Conservation (phyloP, 2,329 filamentous ascomycete species). For the Endothia cerciana region DNA sequence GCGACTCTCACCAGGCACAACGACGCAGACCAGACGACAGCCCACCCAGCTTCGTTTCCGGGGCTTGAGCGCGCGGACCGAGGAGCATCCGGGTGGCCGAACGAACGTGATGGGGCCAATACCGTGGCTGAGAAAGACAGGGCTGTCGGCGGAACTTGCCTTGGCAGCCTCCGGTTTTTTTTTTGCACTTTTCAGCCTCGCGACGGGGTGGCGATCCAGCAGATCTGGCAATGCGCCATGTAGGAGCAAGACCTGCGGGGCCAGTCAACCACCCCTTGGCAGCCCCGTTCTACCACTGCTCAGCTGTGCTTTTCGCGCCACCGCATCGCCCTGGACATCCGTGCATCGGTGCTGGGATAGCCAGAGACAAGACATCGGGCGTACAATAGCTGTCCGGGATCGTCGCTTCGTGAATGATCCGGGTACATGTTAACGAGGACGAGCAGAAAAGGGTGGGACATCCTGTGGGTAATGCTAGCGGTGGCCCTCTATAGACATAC, state of each 20-base stretch:
- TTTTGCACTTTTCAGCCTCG: constrained; percentile 3
- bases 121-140: background rate
- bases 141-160: background rate
- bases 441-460: background rate
- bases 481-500: background rate
- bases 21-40: background rate
- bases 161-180: background rate
- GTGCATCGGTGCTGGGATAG: background rate
- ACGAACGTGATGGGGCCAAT: background rate
- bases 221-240: too few relatives aligned
- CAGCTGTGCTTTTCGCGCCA: background rate
- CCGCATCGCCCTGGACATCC: background rate
- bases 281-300: background rate
- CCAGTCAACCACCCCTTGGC: too few relatives aligned
- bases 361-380: background rate
- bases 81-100: background rate
- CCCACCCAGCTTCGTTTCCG: background rate
- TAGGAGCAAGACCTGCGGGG: too few relatives aligned
- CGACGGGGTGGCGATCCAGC: too few relatives aligned
- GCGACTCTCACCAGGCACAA: background rate
- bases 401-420: background rate
- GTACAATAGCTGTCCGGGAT: background rate
- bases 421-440: background rate
- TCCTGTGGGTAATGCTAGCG: background rate
- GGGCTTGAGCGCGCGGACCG: background rate